Conservation (phyloP, 2,329 filamentous ascomycete species). For the Aureobasidium sp. region DNA sequence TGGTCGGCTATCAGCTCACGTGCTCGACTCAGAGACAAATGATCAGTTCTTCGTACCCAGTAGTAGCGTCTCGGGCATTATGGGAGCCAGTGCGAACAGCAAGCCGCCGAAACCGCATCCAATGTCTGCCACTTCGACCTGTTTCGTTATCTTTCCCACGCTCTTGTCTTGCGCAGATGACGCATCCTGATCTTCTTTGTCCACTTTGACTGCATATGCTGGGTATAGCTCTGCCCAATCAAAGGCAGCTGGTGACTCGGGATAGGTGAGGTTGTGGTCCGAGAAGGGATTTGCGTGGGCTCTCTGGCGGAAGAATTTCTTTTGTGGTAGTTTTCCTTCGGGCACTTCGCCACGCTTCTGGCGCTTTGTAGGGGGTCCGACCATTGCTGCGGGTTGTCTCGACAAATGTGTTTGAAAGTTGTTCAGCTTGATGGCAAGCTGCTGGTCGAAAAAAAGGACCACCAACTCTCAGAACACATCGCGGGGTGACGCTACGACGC, state of each 20-base stretch:
- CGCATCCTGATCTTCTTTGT: constrained; percentile 16
- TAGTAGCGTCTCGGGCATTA: constrained; percentile 72
- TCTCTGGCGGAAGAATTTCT: constrained; percentile 92
- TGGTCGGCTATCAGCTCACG: neutral
- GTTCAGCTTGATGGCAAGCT: neutral
- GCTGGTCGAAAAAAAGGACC: neutral
- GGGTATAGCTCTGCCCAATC: constrained; percentile 85
- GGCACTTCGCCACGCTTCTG: constrained; percentile 40
- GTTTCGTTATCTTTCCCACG: constrained; percentile 45
- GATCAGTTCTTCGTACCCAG: constrained; percentile 51
- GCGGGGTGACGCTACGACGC: neutral
- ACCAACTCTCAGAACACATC: neutral
- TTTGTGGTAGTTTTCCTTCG: constrained; percentile 65
- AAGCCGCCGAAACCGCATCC: constrained; percentile 94
- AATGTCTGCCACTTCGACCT: constrained; percentile 90
- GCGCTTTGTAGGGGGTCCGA: constrained; percentile 31
- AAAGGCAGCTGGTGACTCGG: constrained; percentile 71
- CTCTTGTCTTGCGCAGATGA: constrained; percentile 15
- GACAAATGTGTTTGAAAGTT: neutral
- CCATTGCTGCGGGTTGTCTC: constrained; percentile 21
- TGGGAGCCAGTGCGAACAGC: constrained; percentile 73
- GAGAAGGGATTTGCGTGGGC: constrained; percentile 98
- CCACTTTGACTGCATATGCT: constrained; percentile 46
- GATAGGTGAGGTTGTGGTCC: constrained; percentile 81
- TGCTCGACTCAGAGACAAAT: no score